These are phyloP conservation scores for Melanomma pulvis-pyrius DNA, from an alignment of 495 filamentous ascomycete genomes.

Conservation along the genomic window DNA sequence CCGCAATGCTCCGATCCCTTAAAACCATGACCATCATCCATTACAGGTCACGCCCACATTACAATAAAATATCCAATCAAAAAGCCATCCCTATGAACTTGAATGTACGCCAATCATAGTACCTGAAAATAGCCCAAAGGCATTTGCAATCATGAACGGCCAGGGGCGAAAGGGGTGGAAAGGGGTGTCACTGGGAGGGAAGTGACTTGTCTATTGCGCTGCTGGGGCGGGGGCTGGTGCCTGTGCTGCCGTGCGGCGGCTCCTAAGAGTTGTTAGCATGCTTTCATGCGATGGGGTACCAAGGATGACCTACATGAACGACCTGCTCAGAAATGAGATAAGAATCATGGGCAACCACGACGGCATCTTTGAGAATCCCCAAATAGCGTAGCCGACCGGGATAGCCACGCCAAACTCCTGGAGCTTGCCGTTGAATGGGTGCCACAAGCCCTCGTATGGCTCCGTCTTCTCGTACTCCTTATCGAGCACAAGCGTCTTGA, in stretches of 20 bases:
- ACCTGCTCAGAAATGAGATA: constrained; percentile 78
- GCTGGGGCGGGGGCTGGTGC: not conserved
- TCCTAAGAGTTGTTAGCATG: constrained; percentile 25
- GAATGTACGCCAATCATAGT: not conserved
- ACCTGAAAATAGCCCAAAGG: not conserved
- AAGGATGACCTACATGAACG: constrained; percentile 72
- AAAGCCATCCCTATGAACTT: not conserved
- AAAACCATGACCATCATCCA: not conserved
- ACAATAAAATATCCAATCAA: constrained; percentile 4
- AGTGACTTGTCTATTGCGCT: constrained; percentile 7
- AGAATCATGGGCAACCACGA: constrained; percentile 79
- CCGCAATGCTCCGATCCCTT: not conserved
- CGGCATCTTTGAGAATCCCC: constrained; percentile 58
- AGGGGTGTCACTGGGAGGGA: not conserved
- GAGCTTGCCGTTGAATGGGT: constrained; percentile 77
- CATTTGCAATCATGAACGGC: not conserved
- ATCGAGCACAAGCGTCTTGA: constrained; percentile 58
- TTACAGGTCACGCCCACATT: not conserved
- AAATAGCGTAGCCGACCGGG: constrained; percentile 71
- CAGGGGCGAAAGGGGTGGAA: not conserved
- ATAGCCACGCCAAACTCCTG: constrained; percentile 65
- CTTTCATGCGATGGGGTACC: not conserved
- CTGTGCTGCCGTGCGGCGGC: constrained; percentile 20
- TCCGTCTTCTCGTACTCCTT: constrained; percentile 60
- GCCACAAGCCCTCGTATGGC: constrained; percentile 71